Conservation (phyloP, 371 early-diverging fungal species). For the Zancudomyces culisetae region DNA sequence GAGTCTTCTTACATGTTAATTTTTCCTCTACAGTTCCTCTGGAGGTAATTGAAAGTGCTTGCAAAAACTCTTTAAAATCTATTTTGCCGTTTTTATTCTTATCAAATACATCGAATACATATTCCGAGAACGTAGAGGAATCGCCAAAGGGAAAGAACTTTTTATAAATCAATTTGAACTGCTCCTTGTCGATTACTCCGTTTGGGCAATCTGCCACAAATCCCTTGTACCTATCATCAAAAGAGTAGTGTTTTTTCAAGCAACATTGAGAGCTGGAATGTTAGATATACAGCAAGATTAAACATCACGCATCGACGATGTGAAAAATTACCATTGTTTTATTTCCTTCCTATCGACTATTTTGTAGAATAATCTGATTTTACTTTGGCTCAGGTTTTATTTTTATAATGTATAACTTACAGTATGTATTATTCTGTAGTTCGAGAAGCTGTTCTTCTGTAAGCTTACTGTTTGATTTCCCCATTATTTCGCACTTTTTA, state of each 20-base stretch:
- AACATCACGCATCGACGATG: background rate
- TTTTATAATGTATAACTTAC: conserved; percentile 28
- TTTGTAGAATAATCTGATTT: background rate
- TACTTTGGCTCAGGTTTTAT: background rate
- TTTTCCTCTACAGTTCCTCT: conserved; percentile 78
- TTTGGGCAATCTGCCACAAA: conserved; percentile 82
- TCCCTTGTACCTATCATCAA: conserved; percentile 56
- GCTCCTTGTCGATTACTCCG: conserved; percentile 62
- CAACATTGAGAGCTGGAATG: background rate
- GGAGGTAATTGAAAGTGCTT: conserved; percentile 66
- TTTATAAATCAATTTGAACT: conserved; percentile 86
- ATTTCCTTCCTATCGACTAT: conserved; percentile 84
- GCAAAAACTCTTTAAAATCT: conserved; percentile 84
- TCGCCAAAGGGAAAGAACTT: conserved; percentile 95
- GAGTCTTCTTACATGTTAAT: conserved; percentile 34
- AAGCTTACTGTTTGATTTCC: conserved; percentile 66
- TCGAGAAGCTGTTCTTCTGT: conserved; percentile 60
- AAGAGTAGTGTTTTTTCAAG: background rate
- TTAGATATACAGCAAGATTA: background rate
- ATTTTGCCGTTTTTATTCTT: conserved; percentile 68
- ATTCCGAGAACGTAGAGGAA: conserved; percentile 71
- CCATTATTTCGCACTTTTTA: too few relatives aligned
- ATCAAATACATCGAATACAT: conserved; percentile 80
- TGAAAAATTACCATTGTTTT: conserved; percentile 59
- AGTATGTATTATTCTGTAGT: conserved; percentile 58